These are phyloP conservation scores for Solanum boliviense DNA, from an alignment of 257 asterid species.

Conservation along the genomic window DNA sequence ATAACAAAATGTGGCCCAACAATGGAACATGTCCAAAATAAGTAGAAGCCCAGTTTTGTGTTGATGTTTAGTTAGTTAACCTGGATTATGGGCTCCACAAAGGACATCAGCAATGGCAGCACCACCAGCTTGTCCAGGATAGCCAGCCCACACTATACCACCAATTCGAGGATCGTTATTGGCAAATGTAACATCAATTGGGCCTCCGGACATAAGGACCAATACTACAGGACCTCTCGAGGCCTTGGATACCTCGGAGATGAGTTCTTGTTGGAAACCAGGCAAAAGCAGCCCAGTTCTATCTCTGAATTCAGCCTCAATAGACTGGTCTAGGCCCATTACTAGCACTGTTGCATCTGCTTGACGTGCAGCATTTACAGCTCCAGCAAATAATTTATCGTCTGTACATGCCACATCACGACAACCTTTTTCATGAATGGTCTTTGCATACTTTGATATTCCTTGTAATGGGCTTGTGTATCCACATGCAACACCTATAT, in stretches of 20 bases:
- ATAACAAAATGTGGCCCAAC: not conserved
- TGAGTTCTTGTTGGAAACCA: constrained; percentile 57
- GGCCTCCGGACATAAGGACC: constrained; percentile 84
- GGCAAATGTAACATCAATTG: constrained; percentile 64
- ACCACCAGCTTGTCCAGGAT: constrained; percentile 84
- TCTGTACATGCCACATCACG: constrained; percentile 38
- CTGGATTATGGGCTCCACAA: constrained; percentile 81
- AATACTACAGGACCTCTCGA: constrained; percentile 50
- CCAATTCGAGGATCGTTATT: constrained; percentile 44
- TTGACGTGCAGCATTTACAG: constrained; percentile 45
- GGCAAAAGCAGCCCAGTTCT: constrained; percentile 57
- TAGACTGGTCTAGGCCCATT: constrained; percentile 69
- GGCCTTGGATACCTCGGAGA: constrained; percentile 55
- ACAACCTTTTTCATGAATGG: constrained; percentile 59
- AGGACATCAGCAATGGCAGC: constrained; percentile 70
- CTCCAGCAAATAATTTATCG: constrained; percentile 39
- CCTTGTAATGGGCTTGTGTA: constrained; percentile 69
- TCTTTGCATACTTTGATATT: constrained; percentile 32
- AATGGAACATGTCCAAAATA: not conserved
- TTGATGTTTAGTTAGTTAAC: not conserved
- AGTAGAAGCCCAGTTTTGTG: not conserved
- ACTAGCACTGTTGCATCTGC: constrained; percentile 59
- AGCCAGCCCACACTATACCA: constrained; percentile 71
- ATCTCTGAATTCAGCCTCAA: constrained; percentile 69
- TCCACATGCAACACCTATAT: constrained; percentile 43